Base-by-base conservation (phyloP, 2,329 filamentous ascomycete genomes). In the Aureobasidium sp. region DNA sequence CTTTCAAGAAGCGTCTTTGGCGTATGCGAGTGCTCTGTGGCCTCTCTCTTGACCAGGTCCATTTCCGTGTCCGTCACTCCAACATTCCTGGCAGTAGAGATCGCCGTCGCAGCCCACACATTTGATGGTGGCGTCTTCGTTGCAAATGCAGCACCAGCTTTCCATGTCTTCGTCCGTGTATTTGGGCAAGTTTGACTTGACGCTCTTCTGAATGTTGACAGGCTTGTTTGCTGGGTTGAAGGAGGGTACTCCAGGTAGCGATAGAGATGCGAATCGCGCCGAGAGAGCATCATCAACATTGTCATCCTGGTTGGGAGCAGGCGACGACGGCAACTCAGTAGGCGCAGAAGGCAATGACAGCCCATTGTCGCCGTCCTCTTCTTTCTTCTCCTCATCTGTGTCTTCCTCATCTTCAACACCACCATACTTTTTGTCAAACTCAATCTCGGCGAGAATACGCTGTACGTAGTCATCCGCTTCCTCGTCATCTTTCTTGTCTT, bases 131-230 rank as follows among this genome's bases (percentile, higher is more conserved):
- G 87, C 90, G 69, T 94, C 88, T 63, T 91, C 89, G 50, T 88
- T 84, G 70, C 91, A 96, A 10, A 94, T 91, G 36, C 86, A 83
- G 71, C 91, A 95, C 89, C 90, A 95, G 1, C 81, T 84, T 45
- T 87, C 85, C 64, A 87, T 80, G 67, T 93, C 89, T 37, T 87
- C 86, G 67, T 92, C 87, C 0, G 86, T 84, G 69, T 74, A 77
- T 52, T 70, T 71, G n/a, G 73, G 69, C 15, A 74, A 53, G 52
- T 68, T 76, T 9, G 72, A 69, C 49, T 71, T 70, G 53, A 71
- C 42, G 11, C 21, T 49, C 37, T 63, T 62, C 9, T 62, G 63
- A 8, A 66, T 60, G 13, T 52, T 63, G 44, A 62, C 55, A n/a
- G 64, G 60, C 30, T 66, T 66, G 39, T 63, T 63, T 5, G 63